A percentile compares a stretch with the other conserved stretches of the same genome.
These are phyloP conservation scores for Pelargonium fulgidum DNA, from an alignment of 441 rosid genomes.

Conservation along the genomic window DNA sequence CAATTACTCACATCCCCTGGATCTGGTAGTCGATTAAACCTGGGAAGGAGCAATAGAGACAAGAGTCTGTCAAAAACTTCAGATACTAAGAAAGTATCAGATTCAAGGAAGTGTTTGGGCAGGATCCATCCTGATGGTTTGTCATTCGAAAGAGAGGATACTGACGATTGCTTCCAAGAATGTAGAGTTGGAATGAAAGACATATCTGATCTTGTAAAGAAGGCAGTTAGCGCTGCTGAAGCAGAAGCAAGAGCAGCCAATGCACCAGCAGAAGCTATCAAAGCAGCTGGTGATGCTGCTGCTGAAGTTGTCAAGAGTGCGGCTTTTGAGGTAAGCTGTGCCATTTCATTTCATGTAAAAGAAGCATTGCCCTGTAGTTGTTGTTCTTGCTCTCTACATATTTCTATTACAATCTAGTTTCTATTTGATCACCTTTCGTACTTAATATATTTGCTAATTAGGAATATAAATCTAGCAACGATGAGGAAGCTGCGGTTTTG, in stretches of 20 bases:
- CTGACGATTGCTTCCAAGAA: conserved; percentile 69
- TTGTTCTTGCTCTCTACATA: not conserved
- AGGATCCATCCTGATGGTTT: conserved; percentile 39
- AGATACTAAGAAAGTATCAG: conserved; percentile 49
- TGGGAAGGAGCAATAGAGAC: conserved; percentile 43
- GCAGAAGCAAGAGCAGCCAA: conserved; percentile 88
- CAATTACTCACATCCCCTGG: conserved; percentile 56
- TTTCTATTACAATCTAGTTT: conserved; percentile 13
- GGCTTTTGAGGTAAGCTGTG: conserved; percentile 54
- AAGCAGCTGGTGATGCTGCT: conserved; percentile 92
- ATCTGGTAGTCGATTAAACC: conserved; percentile 52
- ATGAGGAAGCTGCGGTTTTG: conserved; percentile 83
- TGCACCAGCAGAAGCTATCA: conserved; percentile 79
- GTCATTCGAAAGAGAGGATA: conserved; percentile 56
- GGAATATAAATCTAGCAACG: conserved; percentile 60
- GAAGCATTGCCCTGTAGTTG: not conserved
- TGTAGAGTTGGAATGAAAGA: conserved; percentile 78
- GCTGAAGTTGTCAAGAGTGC: conserved; percentile 94
- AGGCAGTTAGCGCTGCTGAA: conserved; percentile 91
- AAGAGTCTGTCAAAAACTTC: conserved; percentile 40
- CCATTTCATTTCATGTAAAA: not conserved
- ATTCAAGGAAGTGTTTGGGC: conserved; percentile 39
- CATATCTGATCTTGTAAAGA: conserved; percentile 66
- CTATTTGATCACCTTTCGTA: conserved; percentile 4
- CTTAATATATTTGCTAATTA: conserved; percentile 22